Evolutionary conservation across 2,329 filamentous ascomycete species (phyloP), one percentile per base, ranked within the genome.

Genomic region (Hymenoscyphus albidus): DNA sequence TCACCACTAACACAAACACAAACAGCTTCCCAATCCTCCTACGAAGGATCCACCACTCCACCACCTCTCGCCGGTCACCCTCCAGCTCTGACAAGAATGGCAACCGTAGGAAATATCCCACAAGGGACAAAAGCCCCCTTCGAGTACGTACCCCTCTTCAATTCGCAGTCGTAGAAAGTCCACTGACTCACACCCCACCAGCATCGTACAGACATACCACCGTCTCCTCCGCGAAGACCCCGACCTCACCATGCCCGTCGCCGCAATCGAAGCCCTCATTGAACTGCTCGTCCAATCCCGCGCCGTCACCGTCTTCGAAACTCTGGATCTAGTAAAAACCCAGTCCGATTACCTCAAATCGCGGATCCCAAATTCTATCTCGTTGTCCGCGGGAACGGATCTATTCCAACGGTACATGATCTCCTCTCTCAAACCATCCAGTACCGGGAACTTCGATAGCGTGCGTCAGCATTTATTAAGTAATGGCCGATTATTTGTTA

Each of bases 391-490:
- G 63, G 95, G 95, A 73, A 97, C 93, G 66, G 93, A 97, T 77
- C 87, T 98, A 65, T 98, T 99, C 82, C 91, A 95, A 76, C 90
- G 94, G 76, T 98, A 96, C 78, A 86, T 99, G 71, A 89, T 97
- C 73, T 87, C 88, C 64, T 92, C 83, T 68, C 82, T 89, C 40
- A 74, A 75, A 42, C 80, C 73, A 72, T 83, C 32, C 70, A 80
- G 69, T 75, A 81, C 81, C 27, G 80, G 82, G 1, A 88, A 90
- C 74, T 98, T 98, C 77, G 90, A 93, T 68, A 86, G 89, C 60
- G 90, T 96, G 63, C 85, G 91, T 68, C 87, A 88, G 73, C 92
- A 97, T 78, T 83, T 98, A 35, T 82, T 98, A 61, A 87, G 87
- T 67, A 97, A 97, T 78, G 91, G 91, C 16, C 87, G 91, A 67